These are phyloP conservation scores for Sordariomycetes sp. DNA, from an alignment of 2,329 filamentous ascomycete species.

Conservation along the genomic window DNA sequence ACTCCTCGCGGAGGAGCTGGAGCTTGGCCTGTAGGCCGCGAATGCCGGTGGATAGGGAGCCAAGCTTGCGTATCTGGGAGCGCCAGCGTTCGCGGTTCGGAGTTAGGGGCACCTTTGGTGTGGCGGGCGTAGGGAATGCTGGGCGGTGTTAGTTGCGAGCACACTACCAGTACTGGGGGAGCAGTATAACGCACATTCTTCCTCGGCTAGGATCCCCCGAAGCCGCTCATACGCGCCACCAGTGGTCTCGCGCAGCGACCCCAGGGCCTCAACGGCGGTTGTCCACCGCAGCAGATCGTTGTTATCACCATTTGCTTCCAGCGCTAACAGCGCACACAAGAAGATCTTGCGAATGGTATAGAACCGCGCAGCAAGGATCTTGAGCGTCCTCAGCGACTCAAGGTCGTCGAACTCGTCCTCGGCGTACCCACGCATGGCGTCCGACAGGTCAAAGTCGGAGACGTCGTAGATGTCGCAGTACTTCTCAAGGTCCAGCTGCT, in stretches of 20 bases:
- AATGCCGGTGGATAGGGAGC: constrained; percentile 79
- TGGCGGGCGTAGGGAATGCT: constrained; percentile 40
- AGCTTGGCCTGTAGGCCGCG: constrained; percentile 89
- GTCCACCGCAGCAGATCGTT: constrained; percentile 70
- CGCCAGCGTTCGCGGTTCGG: constrained; percentile 75
- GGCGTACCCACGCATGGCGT: constrained; percentile 51
- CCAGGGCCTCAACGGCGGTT: constrained; percentile 62
- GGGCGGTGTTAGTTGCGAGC: constrained; percentile 8
- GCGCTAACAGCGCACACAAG: constrained; percentile 75
- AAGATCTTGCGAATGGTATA: constrained; percentile 73
- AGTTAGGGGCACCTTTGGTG: constrained; percentile 47
- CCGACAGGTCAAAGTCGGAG: constrained; percentile 56
- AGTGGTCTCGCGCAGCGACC: constrained; percentile 48
- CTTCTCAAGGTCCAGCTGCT: constrained; percentile 74
- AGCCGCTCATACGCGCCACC: constrained; percentile 51
- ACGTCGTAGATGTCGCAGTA: constrained; percentile 87
- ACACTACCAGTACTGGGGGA: background rate
- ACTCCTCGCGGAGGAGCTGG: constrained; percentile 82
- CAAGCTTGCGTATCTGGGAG: constrained; percentile 77
- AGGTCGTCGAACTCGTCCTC: constrained; percentile 61
- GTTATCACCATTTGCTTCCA: constrained; percentile 69
- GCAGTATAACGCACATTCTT: constrained; percentile 57
- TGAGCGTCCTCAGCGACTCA: constrained; percentile 68
- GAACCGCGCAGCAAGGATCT: constrained; percentile 68
- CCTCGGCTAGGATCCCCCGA: constrained; percentile 58